Percentiles rank a stretch among this genome's conserved stretches.
These are phyloP conservation scores for Theobroma grandiflorum DNA, from an alignment of 441 rosid species.

Conservation along the genomic window DNA sequence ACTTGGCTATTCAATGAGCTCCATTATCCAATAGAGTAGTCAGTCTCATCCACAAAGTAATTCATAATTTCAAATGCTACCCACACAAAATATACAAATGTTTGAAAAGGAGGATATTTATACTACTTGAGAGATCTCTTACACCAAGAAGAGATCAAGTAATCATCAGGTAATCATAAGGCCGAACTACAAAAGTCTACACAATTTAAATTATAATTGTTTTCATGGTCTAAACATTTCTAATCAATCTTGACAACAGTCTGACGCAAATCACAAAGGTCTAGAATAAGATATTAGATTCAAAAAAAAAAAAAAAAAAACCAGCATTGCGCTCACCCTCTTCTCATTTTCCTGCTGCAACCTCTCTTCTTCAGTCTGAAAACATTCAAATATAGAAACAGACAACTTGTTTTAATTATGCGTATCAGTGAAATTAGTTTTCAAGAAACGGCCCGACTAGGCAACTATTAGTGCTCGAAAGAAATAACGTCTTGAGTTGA, in stretches of 20 bases:
- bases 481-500: neutral
- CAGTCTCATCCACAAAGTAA: slow-evolving; percentile 10
- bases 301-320: neutral
- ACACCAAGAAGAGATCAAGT: neutral
- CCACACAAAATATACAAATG: neutral
- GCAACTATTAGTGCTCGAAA: neutral
- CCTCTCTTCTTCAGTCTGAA: slow-evolving; percentile 86
- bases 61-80: neutral
- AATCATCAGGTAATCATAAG: slow-evolving; percentile 1
- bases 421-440: neutral
- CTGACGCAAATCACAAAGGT: neutral
- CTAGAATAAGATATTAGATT: neutral
- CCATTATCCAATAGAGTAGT: neutral
- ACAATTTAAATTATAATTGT: neutral
- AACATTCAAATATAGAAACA: slow-evolving; percentile 21
- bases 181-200: neutral
- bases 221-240: neutral
- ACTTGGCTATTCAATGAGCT: slow-evolving; percentile 5
- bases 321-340: slow-evolving; percentile 48
- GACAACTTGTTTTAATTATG: neutral
- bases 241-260: neutral
- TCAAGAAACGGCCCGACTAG: neutral
- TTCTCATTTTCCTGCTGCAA: slow-evolving; percentile 56
- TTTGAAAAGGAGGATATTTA: slow-evolving; percentile 2
- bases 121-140: neutral